A percentile compares a stretch with the other conserved stretches of the same genome.
Evolutionary conservation across 768 basidiomycete genomes (phyloP).

Genomic region (Antrodiella citrinella): DNA sequence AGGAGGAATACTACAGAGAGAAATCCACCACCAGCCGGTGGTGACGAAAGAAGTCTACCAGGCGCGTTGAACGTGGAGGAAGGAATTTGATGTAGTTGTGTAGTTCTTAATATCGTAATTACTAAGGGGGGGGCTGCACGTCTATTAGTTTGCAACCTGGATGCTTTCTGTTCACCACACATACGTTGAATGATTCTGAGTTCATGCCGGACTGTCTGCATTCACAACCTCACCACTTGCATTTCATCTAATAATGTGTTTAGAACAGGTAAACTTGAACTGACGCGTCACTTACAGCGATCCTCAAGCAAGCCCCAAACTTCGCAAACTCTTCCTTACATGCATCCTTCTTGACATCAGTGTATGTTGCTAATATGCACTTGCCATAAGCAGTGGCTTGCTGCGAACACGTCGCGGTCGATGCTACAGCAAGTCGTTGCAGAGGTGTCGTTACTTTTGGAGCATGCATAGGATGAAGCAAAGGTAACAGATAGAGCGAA

Average conservation of each 20-base stretch:
- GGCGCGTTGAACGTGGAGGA: constrained; percentile 21
- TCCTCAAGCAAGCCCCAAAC: constrained; percentile 77
- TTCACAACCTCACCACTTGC: constrained; percentile 41
- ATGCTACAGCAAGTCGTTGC: constrained; percentile 57
- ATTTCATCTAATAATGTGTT: constrained; percentile 36
- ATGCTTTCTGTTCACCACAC: background rate
- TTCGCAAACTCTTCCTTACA: constrained; percentile 79
- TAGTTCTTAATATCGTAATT: too few species aligned
- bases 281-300: constrained; percentile 49
- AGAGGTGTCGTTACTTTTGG: constrained; percentile 33
- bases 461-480: background rate
- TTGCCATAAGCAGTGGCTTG: constrained; percentile 80
- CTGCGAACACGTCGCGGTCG: constrained; percentile 61
- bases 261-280: background rate
- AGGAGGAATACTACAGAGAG: constrained; percentile 29
- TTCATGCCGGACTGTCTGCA: background rate
- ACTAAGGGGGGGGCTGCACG: too few species aligned
- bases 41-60: constrained; percentile 13
- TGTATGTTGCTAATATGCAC: constrained; percentile 78
- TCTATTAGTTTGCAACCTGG: too few species aligned
- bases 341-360: constrained; percentile 75
- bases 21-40: constrained; percentile 13
- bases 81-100: constrained; percentile 8
- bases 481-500: background rate
- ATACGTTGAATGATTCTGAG: constrained; percentile 1